Conservation (phyloP, 2,329 filamentous ascomycete genomes). For the Venturia nashicola region DNA sequence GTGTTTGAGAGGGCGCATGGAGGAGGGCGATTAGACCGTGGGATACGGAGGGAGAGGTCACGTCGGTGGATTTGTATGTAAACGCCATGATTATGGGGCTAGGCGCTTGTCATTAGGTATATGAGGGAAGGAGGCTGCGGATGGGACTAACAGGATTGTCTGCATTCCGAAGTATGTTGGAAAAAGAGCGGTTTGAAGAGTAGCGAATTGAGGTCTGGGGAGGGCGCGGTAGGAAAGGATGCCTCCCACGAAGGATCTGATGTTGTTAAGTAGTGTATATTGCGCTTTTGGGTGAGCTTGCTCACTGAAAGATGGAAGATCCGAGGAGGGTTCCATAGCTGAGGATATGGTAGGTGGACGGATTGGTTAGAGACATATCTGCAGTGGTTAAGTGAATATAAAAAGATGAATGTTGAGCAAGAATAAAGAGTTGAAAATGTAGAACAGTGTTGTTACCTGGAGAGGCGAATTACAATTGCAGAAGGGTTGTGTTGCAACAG, state of each 20-base stretch:
- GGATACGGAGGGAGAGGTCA: conserved; percentile 57
- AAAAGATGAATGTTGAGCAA: background rate
- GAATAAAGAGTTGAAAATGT: background rate
- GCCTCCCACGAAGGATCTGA: conserved; percentile 63
- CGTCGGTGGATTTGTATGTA: conserved; percentile 67
- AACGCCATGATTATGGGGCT: conserved; percentile 56
- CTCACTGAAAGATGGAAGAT: conserved; percentile 55
- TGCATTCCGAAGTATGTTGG: conserved; percentile 84
- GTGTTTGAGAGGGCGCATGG: conserved; percentile 14
- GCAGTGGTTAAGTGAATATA: background rate
- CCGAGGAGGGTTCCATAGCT: conserved; percentile 85
- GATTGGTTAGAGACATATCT: conserved; percentile 39
- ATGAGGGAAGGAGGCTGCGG: background rate
- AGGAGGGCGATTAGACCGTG: background rate
- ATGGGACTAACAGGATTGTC: conserved; percentile 39
- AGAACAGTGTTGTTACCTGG: background rate
- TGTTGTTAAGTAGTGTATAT: background rate
- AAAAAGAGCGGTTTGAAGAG: conserved; percentile 70
- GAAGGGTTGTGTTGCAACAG: background rate
- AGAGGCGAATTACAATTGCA: background rate
- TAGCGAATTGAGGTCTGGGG: conserved; percentile 66
- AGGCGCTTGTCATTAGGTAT: background rate
- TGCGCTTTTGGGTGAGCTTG: background rate
- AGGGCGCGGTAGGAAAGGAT: conserved; percentile 67
- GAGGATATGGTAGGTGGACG: conserved; percentile 64